phyloP scores from a whole-genome alignment of 805 yeast genomes.

The Candida maris region DNA sequence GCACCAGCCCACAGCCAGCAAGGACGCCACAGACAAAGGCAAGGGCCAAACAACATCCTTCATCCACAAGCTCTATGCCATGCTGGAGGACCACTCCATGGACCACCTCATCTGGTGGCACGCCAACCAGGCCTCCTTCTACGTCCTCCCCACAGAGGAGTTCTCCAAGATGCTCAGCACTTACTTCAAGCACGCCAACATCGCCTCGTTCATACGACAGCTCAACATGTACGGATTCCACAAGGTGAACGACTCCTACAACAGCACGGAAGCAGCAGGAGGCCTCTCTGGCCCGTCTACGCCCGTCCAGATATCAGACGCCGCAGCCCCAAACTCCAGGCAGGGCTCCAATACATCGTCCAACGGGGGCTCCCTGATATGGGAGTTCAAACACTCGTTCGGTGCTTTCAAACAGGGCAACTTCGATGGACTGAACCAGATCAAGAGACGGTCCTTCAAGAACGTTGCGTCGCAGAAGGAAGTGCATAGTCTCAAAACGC shows the following conservation, averaged over 20 bases:
- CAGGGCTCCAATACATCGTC: conserved; percentile 22
- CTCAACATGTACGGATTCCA: conserved; percentile 82
- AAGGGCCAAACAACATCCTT: conserved; percentile 42
- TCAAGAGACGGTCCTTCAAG: conserved; percentile 66
- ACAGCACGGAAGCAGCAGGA: conserved; percentile 14
- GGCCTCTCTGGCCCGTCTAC: conserved; percentile 3
- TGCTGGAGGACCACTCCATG: conserved; percentile 76
- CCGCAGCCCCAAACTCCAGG: conserved; percentile 15
- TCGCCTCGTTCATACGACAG: conserved; percentile 75
- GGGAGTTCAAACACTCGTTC: conserved; percentile 90
- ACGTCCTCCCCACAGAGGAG: conserved; percentile 81
- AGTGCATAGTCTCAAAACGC: conserved; percentile 26
- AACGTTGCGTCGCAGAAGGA: conserved; percentile 29
- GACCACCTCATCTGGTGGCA: conserved; percentile 86
- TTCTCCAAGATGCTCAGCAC: conserved; percentile 68
- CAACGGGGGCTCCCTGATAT: conserved; percentile 28
- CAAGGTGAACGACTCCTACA: conserved; percentile 55
- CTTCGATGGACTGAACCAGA: conserved; percentile 62
- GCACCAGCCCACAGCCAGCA: background rate
- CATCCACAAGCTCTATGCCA: conserved; percentile 85
- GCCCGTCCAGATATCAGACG: conserved; percentile 5
- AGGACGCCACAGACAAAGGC: conserved; percentile 10
- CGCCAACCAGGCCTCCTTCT: conserved; percentile 60
- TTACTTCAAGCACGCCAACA: conserved; percentile 78
- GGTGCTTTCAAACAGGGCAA: conserved; percentile 81